These are phyloP conservation scores for Helotiales sp. DNA, from an alignment of 2,329 filamentous ascomycete genomes.

Conservation along the genomic window DNA sequence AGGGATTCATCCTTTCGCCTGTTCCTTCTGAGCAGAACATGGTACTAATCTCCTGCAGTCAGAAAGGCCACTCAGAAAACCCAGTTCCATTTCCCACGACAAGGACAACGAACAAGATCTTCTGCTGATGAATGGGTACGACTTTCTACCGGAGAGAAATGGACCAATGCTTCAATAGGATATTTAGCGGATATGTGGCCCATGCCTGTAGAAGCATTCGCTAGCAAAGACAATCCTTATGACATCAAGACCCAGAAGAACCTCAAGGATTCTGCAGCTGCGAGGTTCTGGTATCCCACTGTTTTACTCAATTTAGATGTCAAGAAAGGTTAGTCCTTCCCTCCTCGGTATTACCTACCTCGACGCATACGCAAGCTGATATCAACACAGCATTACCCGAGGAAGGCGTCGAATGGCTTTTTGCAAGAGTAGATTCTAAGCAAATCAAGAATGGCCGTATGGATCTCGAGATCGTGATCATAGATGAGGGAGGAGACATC, in stretches of 20 bases:
- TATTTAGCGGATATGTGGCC: slow-evolving; percentile 69
- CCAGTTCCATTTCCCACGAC: slow-evolving; percentile 51
- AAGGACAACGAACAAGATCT: slow-evolving; percentile 41
- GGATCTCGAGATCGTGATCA: slow-evolving; percentile 70
- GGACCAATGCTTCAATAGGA: slow-evolving; percentile 63
- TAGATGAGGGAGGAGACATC: slow-evolving; percentile 63
- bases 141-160: slow-evolving; percentile 57
- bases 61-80: slow-evolving; percentile 44
- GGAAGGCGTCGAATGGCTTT: slow-evolving; percentile 72
- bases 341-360: no score
- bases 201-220: slow-evolving; percentile 57
- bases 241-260: slow-evolving; percentile 12
- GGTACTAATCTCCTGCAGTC: no score
- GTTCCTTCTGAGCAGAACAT: no score
- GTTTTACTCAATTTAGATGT: slow-evolving; percentile 70
- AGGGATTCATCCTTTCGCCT: no score
- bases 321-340: no score
- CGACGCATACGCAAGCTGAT: no score
- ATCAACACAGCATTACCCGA: slow-evolving; percentile 70
- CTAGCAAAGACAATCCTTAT: slow-evolving; percentile 33
- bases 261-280: background rate
- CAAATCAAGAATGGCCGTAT: slow-evolving; percentile 69
- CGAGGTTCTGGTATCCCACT: slow-evolving; percentile 49
- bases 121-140: slow-evolving; percentile 68
- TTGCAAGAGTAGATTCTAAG: slow-evolving; percentile 64